Evolutionary conservation across 202 grass and related monocot genomes (phyloP), one percentile per base, ranked within the genome.

Genomic region (Saccharum hybrid): DNA sequence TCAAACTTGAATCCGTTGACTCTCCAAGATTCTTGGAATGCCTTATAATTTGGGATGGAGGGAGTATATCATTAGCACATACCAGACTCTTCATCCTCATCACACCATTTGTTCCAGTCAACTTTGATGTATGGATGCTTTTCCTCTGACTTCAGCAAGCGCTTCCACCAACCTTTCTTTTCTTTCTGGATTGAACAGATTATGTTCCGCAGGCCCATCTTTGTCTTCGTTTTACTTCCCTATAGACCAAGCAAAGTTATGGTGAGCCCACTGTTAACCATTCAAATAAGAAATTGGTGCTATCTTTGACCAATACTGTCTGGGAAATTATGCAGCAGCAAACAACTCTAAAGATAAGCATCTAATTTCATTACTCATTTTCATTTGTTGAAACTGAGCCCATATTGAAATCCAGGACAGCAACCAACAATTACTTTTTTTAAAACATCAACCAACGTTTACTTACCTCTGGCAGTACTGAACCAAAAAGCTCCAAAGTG

Each of bases 101-200:
- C 96, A 0, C 91, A 87, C 89, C 93, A 98, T 94, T 98, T 96
- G 87, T 96, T 98, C 93, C 93, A 98, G 83, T 98, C 96, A 79
- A 98, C 96, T 78, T 98, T 96, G 77, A 98, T 96, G 78, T 98
- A 90, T 70, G 96, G 91, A 88, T 88, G 89, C 40, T 98, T 98
- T 86, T 88, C 93, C 68, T 92, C 91, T 75, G 89, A 98, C 79
- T 98, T 96, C 75, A 96, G 89, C 61, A 96, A 81, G 62, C 86
- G 90, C 56, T 90, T 94, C 96, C 96, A 98, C 96, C 96, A 98
- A 28, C 72, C 91, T 76, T 88, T 94, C 88, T 96, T 98, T 88
- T 96, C 96, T 81, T 98, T 98, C 70, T 96, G 71, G 73, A 98
- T 85, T 14, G 86, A 88, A 73, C 93, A 98, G 40, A 94, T 89